Conservation (phyloP, 2,329 filamentous ascomycete genomes). For the Penicillium corylophilum region DNA sequence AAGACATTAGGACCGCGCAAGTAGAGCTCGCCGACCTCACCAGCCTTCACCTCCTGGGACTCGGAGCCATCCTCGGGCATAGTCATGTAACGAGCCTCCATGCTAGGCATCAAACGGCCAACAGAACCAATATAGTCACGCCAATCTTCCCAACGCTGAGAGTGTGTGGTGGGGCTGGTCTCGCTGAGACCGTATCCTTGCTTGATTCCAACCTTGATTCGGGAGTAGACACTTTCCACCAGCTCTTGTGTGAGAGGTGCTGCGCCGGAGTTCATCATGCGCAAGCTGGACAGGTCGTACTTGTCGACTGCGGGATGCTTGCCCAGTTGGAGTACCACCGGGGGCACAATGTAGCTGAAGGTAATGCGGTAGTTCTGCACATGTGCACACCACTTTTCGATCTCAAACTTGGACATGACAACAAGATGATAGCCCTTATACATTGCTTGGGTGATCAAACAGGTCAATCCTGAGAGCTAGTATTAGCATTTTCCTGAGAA, state of each 20-base stretch:
- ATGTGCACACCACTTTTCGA: conserved; percentile 73
- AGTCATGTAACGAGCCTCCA: conserved; percentile 76
- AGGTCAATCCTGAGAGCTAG: conserved; percentile 60
- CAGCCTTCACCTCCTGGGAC: conserved; percentile 58
- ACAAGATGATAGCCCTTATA: conserved; percentile 65
- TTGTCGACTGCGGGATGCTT: conserved; percentile 76
- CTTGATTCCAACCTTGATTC: conserved; percentile 77
- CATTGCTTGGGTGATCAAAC: conserved; percentile 67
- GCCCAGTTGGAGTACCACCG: conserved; percentile 74
- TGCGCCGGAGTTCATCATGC: conserved; percentile 84
- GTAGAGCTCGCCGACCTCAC: conserved; percentile 68
- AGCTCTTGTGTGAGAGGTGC: conserved; percentile 81
- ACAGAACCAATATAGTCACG: conserved; percentile 72
- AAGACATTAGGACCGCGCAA: conserved; percentile 65
- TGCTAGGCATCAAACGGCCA: conserved; percentile 73
- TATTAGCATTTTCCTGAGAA: conserved; percentile 2
- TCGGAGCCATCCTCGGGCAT: conserved; percentile 51
- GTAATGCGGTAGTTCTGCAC: conserved; percentile 75
- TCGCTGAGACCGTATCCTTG: conserved; percentile 92
- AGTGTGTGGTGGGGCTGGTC: conserved; percentile 75
- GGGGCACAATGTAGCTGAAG: conserved; percentile 79
- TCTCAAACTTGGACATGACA: conserved; percentile 76
- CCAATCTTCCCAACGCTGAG: conserved; percentile 75
- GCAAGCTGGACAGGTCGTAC: conserved; percentile 75
- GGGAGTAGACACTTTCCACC: conserved; percentile 70